A percentile compares a stretch with the other conserved stretches of the same genome.
These are phyloP conservation scores for Citrus unshiu DNA, from an alignment of 345 rosid genomes.

Conservation along the genomic window DNA sequence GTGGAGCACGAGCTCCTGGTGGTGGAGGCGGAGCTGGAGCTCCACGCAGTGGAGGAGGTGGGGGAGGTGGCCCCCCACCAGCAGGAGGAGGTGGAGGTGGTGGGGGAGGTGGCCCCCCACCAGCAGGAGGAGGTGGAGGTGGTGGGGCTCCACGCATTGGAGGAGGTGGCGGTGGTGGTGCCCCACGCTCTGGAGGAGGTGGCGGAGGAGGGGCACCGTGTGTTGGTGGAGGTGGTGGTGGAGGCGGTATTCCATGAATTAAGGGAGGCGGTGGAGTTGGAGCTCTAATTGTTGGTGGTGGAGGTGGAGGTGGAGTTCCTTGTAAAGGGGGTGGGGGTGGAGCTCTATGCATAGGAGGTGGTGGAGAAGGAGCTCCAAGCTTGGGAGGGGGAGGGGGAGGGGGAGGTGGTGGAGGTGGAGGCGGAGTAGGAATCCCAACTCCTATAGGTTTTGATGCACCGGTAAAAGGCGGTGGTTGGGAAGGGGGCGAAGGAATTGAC, in stretches of 20 bases:
- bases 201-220: slow-evolving; percentile 32
- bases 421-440: slow-evolving; percentile 15
- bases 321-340: slow-evolving; percentile 22
- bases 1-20: slow-evolving; percentile 60
- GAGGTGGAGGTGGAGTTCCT: slow-evolving; percentile 19
- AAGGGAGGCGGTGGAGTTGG: slow-evolving; percentile 39
- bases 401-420: slow-evolving; percentile 22
- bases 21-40: slow-evolving; percentile 41
- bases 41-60: slow-evolving; percentile 29
- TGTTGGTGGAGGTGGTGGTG: slow-evolving; percentile 6
- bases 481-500: slow-evolving; percentile 20
- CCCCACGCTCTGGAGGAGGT: background rate
- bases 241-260: slow-evolving; percentile 22
- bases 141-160: background rate
- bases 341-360: slow-evolving; percentile 16
- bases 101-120: too few species aligned
- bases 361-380: slow-evolving; percentile 4
- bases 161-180: slow-evolving; percentile 21
- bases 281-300: slow-evolving; percentile 20
- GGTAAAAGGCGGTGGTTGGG: slow-evolving; percentile 23
- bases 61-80: slow-evolving; percentile 18
- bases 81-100: slow-evolving; percentile 32
- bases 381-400: slow-evolving; percentile 2
- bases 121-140: too few species aligned
- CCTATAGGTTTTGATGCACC: slow-evolving; percentile 19